These are phyloP conservation scores for Penicillium sp. DNA, from an alignment of 2,329 filamentous ascomycete genomes.

Conservation along the genomic window DNA sequence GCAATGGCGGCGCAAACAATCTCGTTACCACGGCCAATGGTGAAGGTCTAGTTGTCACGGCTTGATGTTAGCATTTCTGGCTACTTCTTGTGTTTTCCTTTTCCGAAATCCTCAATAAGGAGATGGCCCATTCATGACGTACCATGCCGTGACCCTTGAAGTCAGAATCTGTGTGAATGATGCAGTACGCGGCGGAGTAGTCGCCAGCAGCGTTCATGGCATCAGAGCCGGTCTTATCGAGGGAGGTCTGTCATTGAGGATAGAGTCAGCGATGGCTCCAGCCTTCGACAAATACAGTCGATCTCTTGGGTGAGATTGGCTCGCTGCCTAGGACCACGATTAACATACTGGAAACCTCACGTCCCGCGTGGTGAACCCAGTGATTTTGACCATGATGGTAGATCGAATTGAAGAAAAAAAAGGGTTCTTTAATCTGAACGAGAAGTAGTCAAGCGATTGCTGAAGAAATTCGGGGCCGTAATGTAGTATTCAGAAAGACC, in stretches of 20 bases:
- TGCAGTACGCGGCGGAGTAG: conserved; percentile 92
- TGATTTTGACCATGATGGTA: conserved; percentile 57
- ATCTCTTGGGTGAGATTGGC: conserved; percentile 10
- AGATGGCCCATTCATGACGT: conserved; percentile 6
- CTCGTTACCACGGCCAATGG: conserved; percentile 69
- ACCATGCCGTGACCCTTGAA: conserved; percentile 40
- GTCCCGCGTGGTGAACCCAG: conserved; percentile 64
- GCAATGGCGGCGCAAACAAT: conserved; percentile 81
- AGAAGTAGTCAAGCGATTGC: not conserved
- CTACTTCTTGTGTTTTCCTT: no score
- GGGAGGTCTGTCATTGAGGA: conserved; percentile 57
- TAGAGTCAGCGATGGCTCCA: not conserved
- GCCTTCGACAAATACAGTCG: not conserved
- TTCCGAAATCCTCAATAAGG: not conserved
- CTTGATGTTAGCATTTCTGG: not conserved
- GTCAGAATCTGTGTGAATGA: conserved; percentile 69
- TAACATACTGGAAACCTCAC: conserved; percentile 60
- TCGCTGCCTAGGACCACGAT: not conserved
- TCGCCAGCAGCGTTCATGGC: conserved; percentile 93
- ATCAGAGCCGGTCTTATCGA: conserved; percentile 94
- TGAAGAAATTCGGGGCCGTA: conserved; percentile 1
- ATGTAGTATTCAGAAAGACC: no score
- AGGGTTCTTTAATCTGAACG: not conserved
- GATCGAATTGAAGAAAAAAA: not conserved
- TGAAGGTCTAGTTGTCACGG: conserved; percentile 36